Conservation (phyloP, 805 yeast species). For the Starmerella vitae region DNA sequence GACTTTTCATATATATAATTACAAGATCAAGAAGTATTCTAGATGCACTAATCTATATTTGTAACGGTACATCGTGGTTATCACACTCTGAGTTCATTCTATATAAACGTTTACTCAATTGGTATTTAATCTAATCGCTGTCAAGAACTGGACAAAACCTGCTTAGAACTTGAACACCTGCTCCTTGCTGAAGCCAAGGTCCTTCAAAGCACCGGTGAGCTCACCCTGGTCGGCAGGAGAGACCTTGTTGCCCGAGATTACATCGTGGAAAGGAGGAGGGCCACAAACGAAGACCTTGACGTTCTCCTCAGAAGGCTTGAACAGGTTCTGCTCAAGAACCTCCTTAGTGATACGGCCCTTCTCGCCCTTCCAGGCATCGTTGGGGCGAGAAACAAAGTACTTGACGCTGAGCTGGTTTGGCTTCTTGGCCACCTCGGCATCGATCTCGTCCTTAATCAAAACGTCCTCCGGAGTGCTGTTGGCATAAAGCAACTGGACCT, state of each 20-base stretch:
- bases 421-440: slow-evolving; percentile 46
- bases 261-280: slow-evolving; percentile 82
- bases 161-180: slow-evolving; percentile 74
- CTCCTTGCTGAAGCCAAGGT: slow-evolving; percentile 74
- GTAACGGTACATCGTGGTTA: too few relatives aligned
- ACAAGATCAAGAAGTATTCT: too few relatives aligned
- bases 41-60: too few relatives aligned
- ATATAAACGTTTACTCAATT: too few relatives aligned
- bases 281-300: slow-evolving; percentile 83
- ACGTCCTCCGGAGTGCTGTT: slow-evolving; percentile 66
- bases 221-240: slow-evolving; percentile 93
- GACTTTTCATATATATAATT: too few relatives aligned
- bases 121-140: background rate
- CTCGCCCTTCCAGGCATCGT: slow-evolving; percentile 20
- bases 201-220: slow-evolving; percentile 72
- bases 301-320: slow-evolving; percentile 51
- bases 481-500: slow-evolving; percentile 73
- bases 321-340: slow-evolving; percentile 44
- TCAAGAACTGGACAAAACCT: background rate
- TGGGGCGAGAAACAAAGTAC: slow-evolving; percentile 61
- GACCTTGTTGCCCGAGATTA: slow-evolving; percentile 71
- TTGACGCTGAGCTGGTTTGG: slow-evolving; percentile 66
- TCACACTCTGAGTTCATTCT: too few relatives aligned
- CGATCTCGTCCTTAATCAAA: slow-evolving; percentile 65
- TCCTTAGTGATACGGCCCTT: slow-evolving; percentile 69